phyloP scores from a whole-genome alignment of 1,139 yeast genomes.

The Diutina catenulata region DNA sequence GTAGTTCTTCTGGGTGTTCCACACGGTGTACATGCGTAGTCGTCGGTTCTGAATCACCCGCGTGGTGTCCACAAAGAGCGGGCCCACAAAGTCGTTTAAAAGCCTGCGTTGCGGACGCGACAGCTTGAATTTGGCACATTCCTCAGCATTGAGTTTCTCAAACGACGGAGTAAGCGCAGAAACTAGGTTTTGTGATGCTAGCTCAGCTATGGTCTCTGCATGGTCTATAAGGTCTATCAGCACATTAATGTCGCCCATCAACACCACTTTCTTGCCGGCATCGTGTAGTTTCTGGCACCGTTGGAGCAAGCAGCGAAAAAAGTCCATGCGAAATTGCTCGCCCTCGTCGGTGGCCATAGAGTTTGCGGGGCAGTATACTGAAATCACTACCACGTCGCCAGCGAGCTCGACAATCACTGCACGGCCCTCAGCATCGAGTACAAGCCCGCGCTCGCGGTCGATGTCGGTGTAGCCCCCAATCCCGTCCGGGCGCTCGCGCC shows the following conservation, averaged over 20 bases:
- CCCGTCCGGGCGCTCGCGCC: constrained; percentile 17
- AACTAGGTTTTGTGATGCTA: constrained; percentile 21
- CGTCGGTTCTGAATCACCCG: constrained; percentile 46
- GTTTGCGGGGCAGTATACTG: constrained; percentile 89
- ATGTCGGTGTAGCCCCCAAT: constrained; percentile 68
- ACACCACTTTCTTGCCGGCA: constrained; percentile 53
- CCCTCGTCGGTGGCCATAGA: constrained; percentile 64
- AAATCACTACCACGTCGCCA: constrained; percentile 48
- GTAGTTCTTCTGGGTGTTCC: constrained; percentile 77
- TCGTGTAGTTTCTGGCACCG: constrained; percentile 42
- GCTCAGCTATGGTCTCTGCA: constrained; percentile 48
- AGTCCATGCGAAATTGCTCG: constrained; percentile 45
- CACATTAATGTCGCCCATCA: constrained; percentile 85
- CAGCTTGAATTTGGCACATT: constrained; percentile 29
- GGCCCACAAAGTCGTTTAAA: constrained; percentile 21
- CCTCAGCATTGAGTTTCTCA: constrained; percentile 27
- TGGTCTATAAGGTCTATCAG: constrained; percentile 71
- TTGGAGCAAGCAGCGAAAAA: constrained; percentile 43
- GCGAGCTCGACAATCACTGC: constrained; percentile 66
- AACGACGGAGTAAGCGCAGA: constrained; percentile 12
- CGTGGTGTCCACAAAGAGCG: constrained; percentile 48
- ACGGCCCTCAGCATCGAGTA: constrained; percentile 77
- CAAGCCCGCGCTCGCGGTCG: constrained; percentile 26
- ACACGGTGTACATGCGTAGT: constrained; percentile 71
- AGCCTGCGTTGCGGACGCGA: constrained; percentile 31